These are phyloP conservation scores for Bremia lactucae DNA, from an alignment of 352 stramenopile species.

Conservation along the genomic window DNA sequence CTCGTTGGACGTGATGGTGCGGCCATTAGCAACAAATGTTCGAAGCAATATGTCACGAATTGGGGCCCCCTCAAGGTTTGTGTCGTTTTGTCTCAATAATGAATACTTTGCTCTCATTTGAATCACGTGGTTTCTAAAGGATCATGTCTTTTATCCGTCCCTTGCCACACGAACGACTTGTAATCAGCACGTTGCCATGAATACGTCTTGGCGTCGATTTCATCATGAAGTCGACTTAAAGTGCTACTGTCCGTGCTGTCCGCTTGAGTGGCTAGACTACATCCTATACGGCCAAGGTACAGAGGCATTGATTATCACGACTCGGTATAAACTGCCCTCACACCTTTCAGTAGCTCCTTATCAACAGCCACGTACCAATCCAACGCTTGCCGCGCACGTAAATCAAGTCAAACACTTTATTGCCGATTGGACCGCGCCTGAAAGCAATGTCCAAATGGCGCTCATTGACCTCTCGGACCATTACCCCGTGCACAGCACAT, in stretches of 20 bases:
- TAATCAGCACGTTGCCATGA: constrained; percentile 8
- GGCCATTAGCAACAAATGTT: constrained; percentile 65
- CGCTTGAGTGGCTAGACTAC: constrained; percentile 78
- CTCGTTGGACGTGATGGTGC: constrained; percentile 73
- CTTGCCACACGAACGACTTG: constrained; percentile 45
- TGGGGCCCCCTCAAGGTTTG: constrained; percentile 49
- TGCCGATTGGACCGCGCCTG: constrained; percentile 49
- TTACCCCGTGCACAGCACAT: constrained; percentile 60
- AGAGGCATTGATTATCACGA: background rate
- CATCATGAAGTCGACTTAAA: constrained; percentile 32
- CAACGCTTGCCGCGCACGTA: constrained; percentile 46
- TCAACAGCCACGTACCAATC: constrained; percentile 40
- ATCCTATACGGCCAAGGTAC: constrained; percentile 61
- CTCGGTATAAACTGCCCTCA: background rate
- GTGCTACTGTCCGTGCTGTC: constrained; percentile 76
- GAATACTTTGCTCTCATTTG: background rate
- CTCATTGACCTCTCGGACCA: constrained; percentile 70
- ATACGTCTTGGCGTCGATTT: constrained; percentile 19
- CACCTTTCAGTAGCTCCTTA: constrained; percentile 33
- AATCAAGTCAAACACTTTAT: constrained; percentile 47
- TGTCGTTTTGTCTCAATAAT: background rate
- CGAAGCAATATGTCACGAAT: constrained; percentile 48
- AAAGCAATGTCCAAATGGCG: constrained; percentile 44
- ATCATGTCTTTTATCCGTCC: constrained; percentile 42
- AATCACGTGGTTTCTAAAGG: constrained; percentile 20